Evolutionary conservation across 768 basidiomycete genomes (phyloP), one percentile per base, ranked within the genome.

Genomic region (Bullera alba): DNA sequence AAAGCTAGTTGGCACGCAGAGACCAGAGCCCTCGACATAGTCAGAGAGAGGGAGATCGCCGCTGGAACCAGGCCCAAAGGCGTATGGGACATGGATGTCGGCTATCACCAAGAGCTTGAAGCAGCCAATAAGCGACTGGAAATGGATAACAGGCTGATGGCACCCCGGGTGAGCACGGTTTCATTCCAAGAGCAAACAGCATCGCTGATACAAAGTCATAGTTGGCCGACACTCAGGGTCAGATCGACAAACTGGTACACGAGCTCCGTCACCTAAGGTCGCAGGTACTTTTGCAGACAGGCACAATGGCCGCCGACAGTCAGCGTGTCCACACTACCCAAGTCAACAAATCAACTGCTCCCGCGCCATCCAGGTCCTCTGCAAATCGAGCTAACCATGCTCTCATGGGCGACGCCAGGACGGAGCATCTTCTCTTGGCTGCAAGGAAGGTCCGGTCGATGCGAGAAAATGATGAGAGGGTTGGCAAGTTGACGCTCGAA

Each of bases 101-200:
- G 63, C 19, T 69, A 69, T 51, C 67, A 69, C 47, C 63, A 69
- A 48, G 67, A 65, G 29, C 44, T 69, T 32, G 67, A 69, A 44
- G 67, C 67, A 21, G 53, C 61, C 19, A 69, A 69, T 27, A 65
- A 65, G 50, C 46, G 67, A n/a, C 29, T 69, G 45, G 67, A 69
- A 44, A 69, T 69, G 67, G 61, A 69, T 44, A 69, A 69, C 35
- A 47, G 58, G 28, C 42, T 69, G 36, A 69, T 69, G 67, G 63
- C 67, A 1, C 67, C 67, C 4, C 53, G 67, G 37, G 63, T 65
- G 46, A 56, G 63, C 54, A 7, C 7, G 14, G 16, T 22, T 4
- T 16, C 8, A 27, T 35, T 32, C 22, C 5, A 14, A 4, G 23
- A 35, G 23, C n/a, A n/a, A 25, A n/a, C 32, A 7, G 26, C 1